Evolutionary conservation across 2,329 filamentous ascomycete genomes (phyloP), one percentile per base, ranked within the genome.

Genomic region (Cadophora luteo-olivacea): DNA sequence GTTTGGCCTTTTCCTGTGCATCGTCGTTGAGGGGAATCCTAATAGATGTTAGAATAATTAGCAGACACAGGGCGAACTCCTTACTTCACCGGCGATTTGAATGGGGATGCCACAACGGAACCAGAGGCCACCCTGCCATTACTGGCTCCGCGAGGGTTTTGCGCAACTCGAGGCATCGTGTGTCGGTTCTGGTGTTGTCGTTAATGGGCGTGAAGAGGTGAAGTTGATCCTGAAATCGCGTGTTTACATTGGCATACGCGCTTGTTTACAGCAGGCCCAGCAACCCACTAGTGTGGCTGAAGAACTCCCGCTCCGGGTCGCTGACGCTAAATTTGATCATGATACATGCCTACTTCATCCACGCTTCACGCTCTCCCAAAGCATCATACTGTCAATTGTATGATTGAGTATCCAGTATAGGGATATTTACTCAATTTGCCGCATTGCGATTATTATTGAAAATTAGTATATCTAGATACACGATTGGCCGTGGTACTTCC

Each of bases 1-100:
- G 91, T 75, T 91, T 91, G 61, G 94, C 94, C 81, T 97, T 97
- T 82, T 99, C 96, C 75, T 91, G 89, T 69, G 89, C 90, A 84
- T 99, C 96, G 83, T 99, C 96, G 83, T 98, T 98, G 71, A 99
- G 88, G 45, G 96, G 94, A 69, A 99, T 97, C 79, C 93, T 97
- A 19, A 29, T 8, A 16, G 16, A 22, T 38, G 29, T 69, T 61
- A 69, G 68, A 51, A 58, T 12, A 45, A 14, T 36, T n/a, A 22
- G 36, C 1, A 32, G 6, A 58, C 29, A 29, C 58, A 24, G 22
- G 51, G 38, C 45, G 14, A 24, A 51, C 36, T 49, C 77, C 77
- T 63, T 68, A 79, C 78, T 79, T 79, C 33, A 79, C 71, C 1
- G 77, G 76, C 16, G 78, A 77, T 70, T 79, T 79, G 54, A 77